These are phyloP conservation scores for Stereocaulon alpinum DNA, from an alignment of 495 filamentous ascomycete genomes.

Conservation along the genomic window DNA sequence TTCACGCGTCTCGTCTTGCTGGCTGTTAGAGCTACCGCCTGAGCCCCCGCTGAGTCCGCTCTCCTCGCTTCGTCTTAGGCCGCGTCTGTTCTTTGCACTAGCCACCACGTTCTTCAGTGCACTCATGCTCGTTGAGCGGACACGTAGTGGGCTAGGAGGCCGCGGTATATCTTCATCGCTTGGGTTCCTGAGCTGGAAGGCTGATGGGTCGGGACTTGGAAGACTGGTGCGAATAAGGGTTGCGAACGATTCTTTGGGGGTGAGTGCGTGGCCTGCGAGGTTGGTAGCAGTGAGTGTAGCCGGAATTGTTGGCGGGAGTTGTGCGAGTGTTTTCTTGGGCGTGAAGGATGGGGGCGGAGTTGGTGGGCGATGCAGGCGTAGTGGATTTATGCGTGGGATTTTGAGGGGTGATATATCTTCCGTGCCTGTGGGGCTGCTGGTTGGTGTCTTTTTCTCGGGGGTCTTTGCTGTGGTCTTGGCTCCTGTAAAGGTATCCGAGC, in stretches of 20 bases:
- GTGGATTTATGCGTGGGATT: neutral
- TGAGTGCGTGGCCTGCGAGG: neutral
- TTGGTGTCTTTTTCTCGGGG: neutral
- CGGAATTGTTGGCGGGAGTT: neutral
- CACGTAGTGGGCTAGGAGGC: neutral
- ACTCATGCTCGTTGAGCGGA: constrained; percentile 2
- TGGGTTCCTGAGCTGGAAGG: constrained; percentile 4
- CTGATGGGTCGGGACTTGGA: constrained; percentile 6
- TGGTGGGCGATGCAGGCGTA: constrained; percentile 2
- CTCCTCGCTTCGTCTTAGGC: neutral
- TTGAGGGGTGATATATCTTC: neutral
- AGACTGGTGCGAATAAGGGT: constrained; percentile 5
- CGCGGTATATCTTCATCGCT: neutral
- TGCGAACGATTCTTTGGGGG: constrained; percentile 1
- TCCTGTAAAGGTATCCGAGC: neutral
- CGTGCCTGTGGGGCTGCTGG: neutral
- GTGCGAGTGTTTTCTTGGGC: neutral
- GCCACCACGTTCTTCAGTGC: constrained; percentile 9
- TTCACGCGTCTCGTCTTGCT: neutral
- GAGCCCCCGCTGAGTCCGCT: neutral
- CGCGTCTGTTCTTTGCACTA: constrained; percentile 3
- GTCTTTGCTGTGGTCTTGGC: neutral
- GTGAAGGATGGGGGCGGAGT: neutral
- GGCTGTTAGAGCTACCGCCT: neutral
- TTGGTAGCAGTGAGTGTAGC: neutral